Base-by-base conservation (phyloP, 805 yeast species). In the Saccharomyces eubayanus region DNA sequence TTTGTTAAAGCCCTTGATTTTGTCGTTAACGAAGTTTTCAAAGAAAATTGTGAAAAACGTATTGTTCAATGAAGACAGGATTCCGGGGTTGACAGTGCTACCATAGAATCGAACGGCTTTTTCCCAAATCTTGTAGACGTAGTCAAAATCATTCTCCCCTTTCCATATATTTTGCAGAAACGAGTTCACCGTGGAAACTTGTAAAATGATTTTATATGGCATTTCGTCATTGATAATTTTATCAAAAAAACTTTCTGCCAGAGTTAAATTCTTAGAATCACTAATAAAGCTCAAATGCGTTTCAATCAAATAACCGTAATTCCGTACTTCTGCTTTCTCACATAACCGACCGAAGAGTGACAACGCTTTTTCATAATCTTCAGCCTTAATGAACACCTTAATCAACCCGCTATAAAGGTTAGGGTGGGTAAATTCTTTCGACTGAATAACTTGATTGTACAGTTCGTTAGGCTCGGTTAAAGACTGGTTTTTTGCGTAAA, bases 251-350 rank as follows among this genome's bases (percentile, higher is more conserved):
- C 80, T 78, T 62, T 79, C 78, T 5, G 95, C 87, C 50, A 87
- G 80, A 29, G 72, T 72, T 50, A 84, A 74, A 64, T 87, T 89
- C 63, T 79, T 79, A 67, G 87, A 84, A 57, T 78, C 80, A 36
- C 92, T 91, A 65, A 87, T 83, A 62, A 87, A 87, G 6, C 83
- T 74, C 54, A 85, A 74, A 71, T 87, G 95, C 46, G 87, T 83
- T 67, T 84, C 86, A 29, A 83, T 76, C 66, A 85, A 72, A 28
- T 83, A 77, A 51, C 80, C 56, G 40, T 55, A 57, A 31, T 55
- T 57, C 52, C 31, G 46, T 24, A 54, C 48, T 31, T 52, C 51
- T 12, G 53, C 48, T 47, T 48, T 40, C 31, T 74, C 72, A 58
- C 84, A 79, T 55, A 86, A 69, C 45, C 76, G 76, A 61, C 79